phyloP scores from a whole-genome alignment of 371 early-diverging fungal species.

The Umbelopsis sp. region DNA sequence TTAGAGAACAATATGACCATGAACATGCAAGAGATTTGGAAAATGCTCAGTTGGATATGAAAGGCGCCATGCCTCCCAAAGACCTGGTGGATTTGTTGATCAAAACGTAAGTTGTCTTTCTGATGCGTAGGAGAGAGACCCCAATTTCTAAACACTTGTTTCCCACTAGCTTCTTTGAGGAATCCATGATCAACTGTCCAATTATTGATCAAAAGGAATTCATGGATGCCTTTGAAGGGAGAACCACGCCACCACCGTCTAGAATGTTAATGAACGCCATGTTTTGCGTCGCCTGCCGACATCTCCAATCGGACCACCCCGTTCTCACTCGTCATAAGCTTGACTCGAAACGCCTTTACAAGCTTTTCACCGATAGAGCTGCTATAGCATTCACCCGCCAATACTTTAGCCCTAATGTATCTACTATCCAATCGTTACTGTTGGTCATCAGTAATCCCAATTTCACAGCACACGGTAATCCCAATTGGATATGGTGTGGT shows the following conservation, averaged over 20 bases:
- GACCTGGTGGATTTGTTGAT: neutral
- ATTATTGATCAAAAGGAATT: conserved; percentile 41
- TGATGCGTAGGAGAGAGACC: neutral
- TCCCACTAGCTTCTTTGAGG: conserved; percentile 33
- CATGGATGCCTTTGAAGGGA: conserved; percentile 39
- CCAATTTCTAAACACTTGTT: neutral
- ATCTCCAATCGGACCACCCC: conserved; percentile 30
- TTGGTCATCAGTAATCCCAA: conserved; percentile 44
- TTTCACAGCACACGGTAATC: conserved; percentile 35
- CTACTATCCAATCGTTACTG: conserved; percentile 46
- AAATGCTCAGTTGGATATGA: conserved; percentile 29
- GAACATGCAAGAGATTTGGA: conserved; percentile 31
- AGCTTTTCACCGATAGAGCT: conserved; percentile 34
- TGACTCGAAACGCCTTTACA: conserved; percentile 36
- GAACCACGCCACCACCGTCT: conserved; percentile 33
- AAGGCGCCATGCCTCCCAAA: conserved; percentile 18
- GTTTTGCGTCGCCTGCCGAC: conserved; percentile 39
- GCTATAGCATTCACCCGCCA: conserved; percentile 31
- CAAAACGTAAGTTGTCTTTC: neutral
- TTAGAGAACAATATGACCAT: conserved; percentile 3
- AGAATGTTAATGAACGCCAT: conserved; percentile 44
- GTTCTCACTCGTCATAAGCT: conserved; percentile 31
- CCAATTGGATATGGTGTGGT: conserved; percentile 49
- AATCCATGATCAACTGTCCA: conserved; percentile 35
- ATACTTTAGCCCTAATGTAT: conserved; percentile 39